Evolutionary conservation across 345 rosid species (phyloP).

Genomic region (Arabidopsis arenosa): DNA sequence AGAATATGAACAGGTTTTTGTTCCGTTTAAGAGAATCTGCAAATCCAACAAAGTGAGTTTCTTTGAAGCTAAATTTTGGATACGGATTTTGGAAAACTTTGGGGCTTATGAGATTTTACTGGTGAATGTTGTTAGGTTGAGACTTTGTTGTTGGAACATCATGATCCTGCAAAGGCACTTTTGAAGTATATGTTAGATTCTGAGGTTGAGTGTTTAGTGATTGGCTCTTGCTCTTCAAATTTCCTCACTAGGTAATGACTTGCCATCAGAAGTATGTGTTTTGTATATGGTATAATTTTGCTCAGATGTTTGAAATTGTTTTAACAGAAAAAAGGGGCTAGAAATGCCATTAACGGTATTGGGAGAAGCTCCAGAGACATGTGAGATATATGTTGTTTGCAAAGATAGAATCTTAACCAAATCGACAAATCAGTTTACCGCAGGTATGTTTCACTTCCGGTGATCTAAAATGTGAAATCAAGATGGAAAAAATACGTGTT

Average conservation of each 20-base stretch:
- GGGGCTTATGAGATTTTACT: not conserved
- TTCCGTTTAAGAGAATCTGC: slow-evolving; percentile 63
- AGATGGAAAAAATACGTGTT: not conserved
- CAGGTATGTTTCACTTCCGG: slow-evolving; percentile 46
- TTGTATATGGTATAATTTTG: not conserved
- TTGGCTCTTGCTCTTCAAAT: slow-evolving; percentile 71
- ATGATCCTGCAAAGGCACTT: slow-evolving; percentile 70
- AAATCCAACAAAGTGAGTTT: slow-evolving; percentile 48
- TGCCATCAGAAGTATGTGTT: not conserved
- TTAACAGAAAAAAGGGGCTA: slow-evolving; percentile 60
- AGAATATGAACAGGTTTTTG: slow-evolving; percentile 54
- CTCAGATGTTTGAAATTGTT: slow-evolving; percentile 11
- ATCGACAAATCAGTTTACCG: slow-evolving; percentile 47
- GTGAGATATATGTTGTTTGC: slow-evolving; percentile 61
- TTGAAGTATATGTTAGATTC: slow-evolving; percentile 52
- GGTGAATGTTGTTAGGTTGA: slow-evolving; percentile 56
- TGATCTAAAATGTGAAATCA: not conserved
- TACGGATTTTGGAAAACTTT: not conserved
- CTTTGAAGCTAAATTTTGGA: not conserved
- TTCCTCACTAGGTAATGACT: slow-evolving; percentile 59
- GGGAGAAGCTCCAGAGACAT: slow-evolving; percentile 56
- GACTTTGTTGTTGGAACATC: slow-evolving; percentile 71
- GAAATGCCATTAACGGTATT: slow-evolving; percentile 60
- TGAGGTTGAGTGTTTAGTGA: slow-evolving; percentile 61
- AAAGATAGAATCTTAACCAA: slow-evolving; percentile 52